phyloP scores from a whole-genome alignment of 1,139 yeast genomes.

The Saccharomyces hybrid region DNA sequence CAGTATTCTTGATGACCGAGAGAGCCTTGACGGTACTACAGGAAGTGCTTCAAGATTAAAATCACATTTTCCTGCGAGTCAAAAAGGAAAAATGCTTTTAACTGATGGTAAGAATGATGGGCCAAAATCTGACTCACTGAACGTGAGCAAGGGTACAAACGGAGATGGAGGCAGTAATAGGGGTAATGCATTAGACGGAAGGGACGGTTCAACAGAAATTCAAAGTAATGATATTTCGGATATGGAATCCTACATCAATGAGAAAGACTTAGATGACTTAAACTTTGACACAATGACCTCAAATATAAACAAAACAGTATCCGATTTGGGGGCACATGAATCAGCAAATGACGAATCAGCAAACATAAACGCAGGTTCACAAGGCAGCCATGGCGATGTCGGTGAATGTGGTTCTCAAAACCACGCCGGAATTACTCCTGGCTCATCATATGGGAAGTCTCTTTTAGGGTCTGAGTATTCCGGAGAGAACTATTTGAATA shows the following conservation, averaged over 20 bases:
- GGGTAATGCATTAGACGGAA: slow-evolving; percentile 7
- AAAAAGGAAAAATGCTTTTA: slow-evolving; percentile 6
- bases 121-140: slow-evolving; percentile 6
- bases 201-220: slow-evolving; percentile 2
- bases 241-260: slow-evolving; percentile 29
- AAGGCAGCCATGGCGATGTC: slow-evolving; percentile 8
- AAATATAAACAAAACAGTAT: slow-evolving; percentile 5
- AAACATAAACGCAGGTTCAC: slow-evolving; percentile 4
- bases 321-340: slow-evolving; percentile 3
- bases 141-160: slow-evolving; percentile 1
- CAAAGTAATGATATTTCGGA: slow-evolving; percentile 23
- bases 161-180: slow-evolving; percentile 8
- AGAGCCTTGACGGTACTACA: slow-evolving; percentile 2
- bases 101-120: slow-evolving; percentile 8
- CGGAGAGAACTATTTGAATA: slow-evolving; percentile 26
- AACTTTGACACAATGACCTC: slow-evolving; percentile 16
- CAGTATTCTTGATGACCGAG: neutral
- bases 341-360: slow-evolving; percentile 5
- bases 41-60: slow-evolving; percentile 14
- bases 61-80: slow-evolving; percentile 12
- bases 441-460: slow-evolving; percentile 35
- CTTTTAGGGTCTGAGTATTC: slow-evolving; percentile 35
- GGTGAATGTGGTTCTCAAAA: slow-evolving; percentile 27
- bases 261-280: slow-evolving; percentile 24
- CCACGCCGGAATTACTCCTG: slow-evolving; percentile 4